Percentiles rank a stretch among this genome's conserved stretches.
phyloP scores from a whole-genome alignment of 2,329 filamentous ascomycete genomes.

The Ascochyta pisi region DNA sequence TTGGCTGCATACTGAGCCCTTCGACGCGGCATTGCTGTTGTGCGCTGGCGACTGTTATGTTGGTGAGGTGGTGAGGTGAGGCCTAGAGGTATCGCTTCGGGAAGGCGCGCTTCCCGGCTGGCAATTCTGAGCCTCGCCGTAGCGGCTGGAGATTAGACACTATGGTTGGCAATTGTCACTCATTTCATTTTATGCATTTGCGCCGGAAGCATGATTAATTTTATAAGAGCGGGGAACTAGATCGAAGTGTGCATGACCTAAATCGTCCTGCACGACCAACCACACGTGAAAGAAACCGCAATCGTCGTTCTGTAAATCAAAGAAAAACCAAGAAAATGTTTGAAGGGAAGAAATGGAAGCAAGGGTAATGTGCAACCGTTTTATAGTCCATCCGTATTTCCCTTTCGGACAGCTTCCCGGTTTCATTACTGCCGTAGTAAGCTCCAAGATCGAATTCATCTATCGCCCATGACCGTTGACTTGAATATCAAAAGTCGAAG shows the following conservation, averaged over 20 bases:
- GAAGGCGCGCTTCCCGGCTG: neutral
- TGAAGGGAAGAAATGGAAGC: neutral
- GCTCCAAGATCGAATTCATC: neutral
- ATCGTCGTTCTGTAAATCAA: neutral
- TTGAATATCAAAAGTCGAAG: neutral
- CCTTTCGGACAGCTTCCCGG: conserved; percentile 1
- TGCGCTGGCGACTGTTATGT: too few relatives aligned
- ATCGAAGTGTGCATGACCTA: neutral
- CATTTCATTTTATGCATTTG: neutral
- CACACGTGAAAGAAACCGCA: neutral
- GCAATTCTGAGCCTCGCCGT: neutral
- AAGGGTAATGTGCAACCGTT: conserved; percentile 1
- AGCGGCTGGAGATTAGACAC: too few relatives aligned
- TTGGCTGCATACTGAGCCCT: conserved; percentile 7
- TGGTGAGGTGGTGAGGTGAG: conserved; percentile 3
- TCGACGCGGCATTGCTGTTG: conserved; percentile 24
- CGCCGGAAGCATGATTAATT: conserved; percentile 7
- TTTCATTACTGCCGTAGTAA: neutral
- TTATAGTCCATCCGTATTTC: conserved; percentile 1
- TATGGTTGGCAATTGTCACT: neutral
- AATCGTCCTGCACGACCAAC: neutral
- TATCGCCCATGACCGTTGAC: neutral
- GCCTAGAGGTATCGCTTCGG: neutral
- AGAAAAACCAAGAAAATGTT: neutral
- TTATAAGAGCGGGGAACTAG: neutral